A percentile compares a stretch with the other conserved stretches of the same genome.
phyloP scores from a whole-genome alignment of 345 rosid genomes.

The Citrus medica region DNA sequence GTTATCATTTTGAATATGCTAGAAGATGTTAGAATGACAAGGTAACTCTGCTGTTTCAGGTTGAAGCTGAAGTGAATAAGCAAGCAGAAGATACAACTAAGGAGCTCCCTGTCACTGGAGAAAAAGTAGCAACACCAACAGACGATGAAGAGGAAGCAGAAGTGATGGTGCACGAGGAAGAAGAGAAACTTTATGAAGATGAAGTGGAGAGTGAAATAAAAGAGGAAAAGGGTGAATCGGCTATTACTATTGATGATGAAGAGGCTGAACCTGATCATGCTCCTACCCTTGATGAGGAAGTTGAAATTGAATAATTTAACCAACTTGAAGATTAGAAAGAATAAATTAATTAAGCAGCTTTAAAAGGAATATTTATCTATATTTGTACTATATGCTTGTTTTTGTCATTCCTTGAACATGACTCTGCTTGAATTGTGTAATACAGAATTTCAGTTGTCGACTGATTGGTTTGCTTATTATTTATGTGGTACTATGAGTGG shows the following conservation, averaged over 20 bases:
- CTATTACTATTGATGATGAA: not conserved
- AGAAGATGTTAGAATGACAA: no score
- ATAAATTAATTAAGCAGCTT: not conserved
- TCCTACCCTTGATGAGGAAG: not conserved
- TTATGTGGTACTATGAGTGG: not conserved
- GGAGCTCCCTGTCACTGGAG: slow-evolving; percentile 1
- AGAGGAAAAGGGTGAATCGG: not conserved
- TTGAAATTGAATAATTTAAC: not conserved
- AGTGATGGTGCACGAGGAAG: slow-evolving; percentile 10
- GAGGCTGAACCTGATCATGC: not conserved
- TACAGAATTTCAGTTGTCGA: not conserved
- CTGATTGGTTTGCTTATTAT: not conserved
- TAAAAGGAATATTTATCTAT: not conserved
- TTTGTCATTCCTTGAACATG: not conserved
- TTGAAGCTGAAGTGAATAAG: not conserved
- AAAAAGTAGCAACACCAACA: slow-evolving; percentile 1
- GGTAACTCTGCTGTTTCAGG: not conserved
- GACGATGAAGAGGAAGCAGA: slow-evolving; percentile 2
- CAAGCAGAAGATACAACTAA: not conserved
- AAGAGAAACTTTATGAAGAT: not conserved
- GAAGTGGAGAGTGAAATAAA: not conserved
- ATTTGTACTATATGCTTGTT: no score
- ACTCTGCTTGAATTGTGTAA: not conserved
- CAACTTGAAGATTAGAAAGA: not conserved
- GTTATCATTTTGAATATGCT: no score